A percentile compares a stretch with the other conserved stretches of the same genome.
phyloP scores from a whole-genome alignment of 2,329 filamentous ascomycete genomes.

The Aspergillus terreus region DNA sequence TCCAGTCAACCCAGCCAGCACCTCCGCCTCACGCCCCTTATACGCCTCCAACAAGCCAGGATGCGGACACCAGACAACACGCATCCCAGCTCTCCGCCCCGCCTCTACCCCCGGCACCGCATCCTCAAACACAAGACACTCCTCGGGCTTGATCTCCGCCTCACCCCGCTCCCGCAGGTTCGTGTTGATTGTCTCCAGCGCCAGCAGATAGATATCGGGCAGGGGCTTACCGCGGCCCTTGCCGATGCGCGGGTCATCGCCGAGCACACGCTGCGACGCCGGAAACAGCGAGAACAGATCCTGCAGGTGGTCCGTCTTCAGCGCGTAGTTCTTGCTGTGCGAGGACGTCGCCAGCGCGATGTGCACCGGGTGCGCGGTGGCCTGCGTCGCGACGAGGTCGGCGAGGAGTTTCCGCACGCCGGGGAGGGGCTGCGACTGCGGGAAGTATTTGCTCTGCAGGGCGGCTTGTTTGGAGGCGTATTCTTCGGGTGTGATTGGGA shows the following conservation, averaged over 20 bases:
- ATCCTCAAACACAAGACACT: slow-evolving; percentile 96
- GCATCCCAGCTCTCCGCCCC: slow-evolving; percentile 87
- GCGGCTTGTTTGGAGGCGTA: slow-evolving; percentile 58
- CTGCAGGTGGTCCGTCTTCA: slow-evolving; percentile 65
- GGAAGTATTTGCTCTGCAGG: slow-evolving; percentile 71
- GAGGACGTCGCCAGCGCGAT: slow-evolving; percentile 85
- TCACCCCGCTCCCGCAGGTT: slow-evolving; percentile 56
- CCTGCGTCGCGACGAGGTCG: slow-evolving; percentile 31
- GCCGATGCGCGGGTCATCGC: slow-evolving; percentile 76
- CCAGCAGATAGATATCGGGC: slow-evolving; percentile 90
- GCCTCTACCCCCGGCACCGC: slow-evolving; percentile 89
- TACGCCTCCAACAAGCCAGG: slow-evolving; percentile 73
- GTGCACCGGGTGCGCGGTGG: slow-evolving; percentile 53
- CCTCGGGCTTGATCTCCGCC: slow-evolving; percentile 67
- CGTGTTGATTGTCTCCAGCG: slow-evolving; percentile 78
- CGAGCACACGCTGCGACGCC: slow-evolving; percentile 68
- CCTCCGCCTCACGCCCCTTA: slow-evolving; percentile 69
- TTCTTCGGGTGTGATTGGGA: slow-evolving; percentile 70
- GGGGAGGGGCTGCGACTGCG: slow-evolving; percentile 68
- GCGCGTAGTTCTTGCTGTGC: slow-evolving; percentile 64
- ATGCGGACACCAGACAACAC: slow-evolving; percentile 90
- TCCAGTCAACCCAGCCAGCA: slow-evolving; percentile 77
- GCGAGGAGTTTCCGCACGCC: slow-evolving; percentile 68
- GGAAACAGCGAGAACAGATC: slow-evolving; percentile 60
- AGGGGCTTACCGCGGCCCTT: slow-evolving; percentile 85